Conservation (phyloP, 1,284 basidiomycete genomes). For the Lignosus rhinocerotis region DNA sequence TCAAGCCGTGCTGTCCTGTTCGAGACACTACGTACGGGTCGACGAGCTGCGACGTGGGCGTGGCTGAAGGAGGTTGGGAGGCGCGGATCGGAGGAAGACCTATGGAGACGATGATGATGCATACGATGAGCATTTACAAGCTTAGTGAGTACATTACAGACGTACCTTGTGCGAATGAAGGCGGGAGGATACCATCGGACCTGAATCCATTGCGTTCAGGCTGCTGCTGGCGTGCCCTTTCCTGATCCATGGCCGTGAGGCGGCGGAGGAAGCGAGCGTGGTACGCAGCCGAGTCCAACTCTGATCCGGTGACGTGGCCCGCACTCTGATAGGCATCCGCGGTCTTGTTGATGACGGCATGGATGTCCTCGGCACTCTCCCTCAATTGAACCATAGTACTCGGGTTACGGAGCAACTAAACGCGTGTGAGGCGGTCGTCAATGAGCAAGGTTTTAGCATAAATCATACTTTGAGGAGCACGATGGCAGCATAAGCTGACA, state of each 20-base stretch:
- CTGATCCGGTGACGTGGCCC: constrained; percentile 58
- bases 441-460: neutral
- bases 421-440: neutral
- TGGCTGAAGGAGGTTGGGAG: neutral
- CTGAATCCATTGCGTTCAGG: constrained; percentile 11
- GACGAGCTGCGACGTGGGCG: neutral
- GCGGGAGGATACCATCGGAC: constrained; percentile 7
- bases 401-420: constrained; percentile 64
- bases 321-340: constrained; percentile 76
- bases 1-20: neutral
- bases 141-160: neutral
- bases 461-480: constrained; percentile 64
- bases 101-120: neutral
- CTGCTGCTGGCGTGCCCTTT: constrained; percentile 45
- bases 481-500: constrained; percentile 82
- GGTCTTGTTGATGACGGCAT: constrained; percentile 61
- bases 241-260: constrained; percentile 63
- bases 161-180: constrained; percentile 15
- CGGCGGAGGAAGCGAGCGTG: constrained; percentile 77
- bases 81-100: constrained; percentile 16
- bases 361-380: constrained; percentile 61
- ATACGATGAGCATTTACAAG: neutral
- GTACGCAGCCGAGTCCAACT: constrained; percentile 56
- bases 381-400: constrained; percentile 54
- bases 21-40: constrained; percentile 9